Evolutionary conservation across 306 rosid genomes (phyloP), one percentile per base, ranked within the genome.

Genomic region (Vigna nakashimae): DNA sequence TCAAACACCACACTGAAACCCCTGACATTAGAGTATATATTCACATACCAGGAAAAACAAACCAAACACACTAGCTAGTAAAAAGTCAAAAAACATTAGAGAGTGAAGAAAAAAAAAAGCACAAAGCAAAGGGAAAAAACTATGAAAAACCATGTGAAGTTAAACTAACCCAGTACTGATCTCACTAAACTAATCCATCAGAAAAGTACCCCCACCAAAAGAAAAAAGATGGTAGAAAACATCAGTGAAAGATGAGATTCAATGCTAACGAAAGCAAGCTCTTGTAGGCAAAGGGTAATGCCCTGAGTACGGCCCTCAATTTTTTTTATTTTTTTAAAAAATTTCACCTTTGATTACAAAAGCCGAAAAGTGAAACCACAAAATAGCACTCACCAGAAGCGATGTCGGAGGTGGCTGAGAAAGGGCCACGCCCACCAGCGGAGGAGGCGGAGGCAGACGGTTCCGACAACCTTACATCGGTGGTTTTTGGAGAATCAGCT

Each of bases 331-430:
- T 36, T 26, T 26, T 26, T 0, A 2, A 4, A 53, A 53, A 6
- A 63, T 17, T 4, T 40, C 40, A 13, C 8, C n/a, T 24, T 38
- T 48, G 2, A 40, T 65, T 9, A 11, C 13, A 34, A 65, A 20
- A 38, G 5, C 26, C 10, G 30, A 65, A 65, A 65, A 65, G 70
- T n/a, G 28, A 63, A 63, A 65, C 9, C 4, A 9, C 4, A 64
- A 36, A 38, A 48, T 3, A 9, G 30, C 28, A 78, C 84, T 75
- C 34, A 95, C 98, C 97, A 22, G 93, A 92, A 87, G 86, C 96
- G 79, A 88, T 88, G 82, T 89, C 98, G 53, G 98, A 91, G 73
- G 94, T 81, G 75, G 96, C 63, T 38, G 98, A 91, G 81, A 89
- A 71, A 62, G 89, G 98, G 6, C 84, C 94, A 69, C 93, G 91